phyloP scores from a whole-genome alignment of 306 rosid species.

The Sophora flavescens region DNA sequence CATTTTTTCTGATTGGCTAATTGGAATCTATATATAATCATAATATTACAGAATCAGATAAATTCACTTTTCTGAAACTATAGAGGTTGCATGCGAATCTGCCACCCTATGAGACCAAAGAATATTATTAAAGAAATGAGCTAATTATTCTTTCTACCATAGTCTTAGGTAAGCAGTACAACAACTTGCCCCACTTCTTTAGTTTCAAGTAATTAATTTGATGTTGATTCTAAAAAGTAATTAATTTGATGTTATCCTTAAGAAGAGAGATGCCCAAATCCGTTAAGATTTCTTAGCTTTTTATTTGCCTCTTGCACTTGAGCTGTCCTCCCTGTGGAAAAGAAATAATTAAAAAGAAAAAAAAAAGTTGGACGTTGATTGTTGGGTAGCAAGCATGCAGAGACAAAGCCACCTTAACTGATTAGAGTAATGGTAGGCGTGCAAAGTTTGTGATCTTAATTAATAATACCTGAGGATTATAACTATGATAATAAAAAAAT shows the following conservation, averaged over 20 bases:
- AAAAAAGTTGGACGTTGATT: background rate
- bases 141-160: slow-evolving; percentile 15
- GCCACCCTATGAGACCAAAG: slow-evolving; percentile 21
- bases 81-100: slow-evolving; percentile 32
- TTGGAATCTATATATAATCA: slow-evolving; percentile 2
- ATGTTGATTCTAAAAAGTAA: background rate
- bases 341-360: background rate
- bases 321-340: background rate
- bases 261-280: slow-evolving; percentile 32
- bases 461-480: background rate
- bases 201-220: slow-evolving; percentile 2
- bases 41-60: slow-evolving; percentile 14
- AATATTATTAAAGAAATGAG: slow-evolving; percentile 25
- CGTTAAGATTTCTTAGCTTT: slow-evolving; percentile 24
- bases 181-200: slow-evolving; percentile 22
- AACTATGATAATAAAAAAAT: no score
- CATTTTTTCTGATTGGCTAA: slow-evolving; percentile 29
- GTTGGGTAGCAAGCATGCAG: slow-evolving; percentile 38
- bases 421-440: background rate
- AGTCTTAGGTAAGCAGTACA: slow-evolving; percentile 15
- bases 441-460: background rate
- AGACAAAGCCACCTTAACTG: background rate
- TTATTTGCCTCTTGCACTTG: slow-evolving; percentile 34
- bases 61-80: slow-evolving; percentile 34
- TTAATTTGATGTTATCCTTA: slow-evolving; percentile 34